Base-by-base conservation (phyloP, 2,329 filamentous ascomycete genomes). In the Arthrobotrys entomopaga region DNA sequence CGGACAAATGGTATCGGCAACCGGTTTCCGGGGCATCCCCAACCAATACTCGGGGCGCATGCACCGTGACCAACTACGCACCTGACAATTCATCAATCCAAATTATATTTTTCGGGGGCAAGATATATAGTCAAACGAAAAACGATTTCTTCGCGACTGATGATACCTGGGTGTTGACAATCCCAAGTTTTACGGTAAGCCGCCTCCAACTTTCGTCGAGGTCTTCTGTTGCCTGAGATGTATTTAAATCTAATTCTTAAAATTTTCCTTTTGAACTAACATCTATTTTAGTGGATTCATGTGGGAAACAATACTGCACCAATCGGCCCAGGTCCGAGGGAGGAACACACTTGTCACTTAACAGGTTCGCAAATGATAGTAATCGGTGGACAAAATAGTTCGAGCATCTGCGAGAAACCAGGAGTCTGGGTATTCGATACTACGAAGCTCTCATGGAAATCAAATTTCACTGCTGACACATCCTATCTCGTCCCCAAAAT, bases 361-460 rank as follows among this genome's bases (percentile, higher is more conserved):
- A 19, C 16, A 2, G 60, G 67, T 11, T 66, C 60, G 8, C 60
- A 73, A 22, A 65, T 73, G 60, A 52, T 73, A 7, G 46, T 73
- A 5, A 11, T 73, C 0, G 67, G 60, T 15, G 66, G 67, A 8
- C 16, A 24, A 38, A 59, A 71, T 19, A 6, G 22, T n/a, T 42
- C 50, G 5, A 59, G 29, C 3, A 10, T 16, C n/a, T 71, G 66
- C n/a, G 58, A 71, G 16, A 48, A 26, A 13, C 19, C 24, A 3
- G 58, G 66, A n/a, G 11, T 71, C 6, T 64, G 66, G 66, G 52
- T 71, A 8, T 53, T 71, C n/a, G 66, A 71, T 20, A 71, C 66
- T 10, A 8, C 58, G 22, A 71, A 43, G 10, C 40, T 71, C 19
- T 5, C 52, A 46, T 64, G 66, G 66, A 58, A 64, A 43, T 48